Base-by-base conservation (phyloP, 257 asterid species). In the Solanum piurae region DNA sequence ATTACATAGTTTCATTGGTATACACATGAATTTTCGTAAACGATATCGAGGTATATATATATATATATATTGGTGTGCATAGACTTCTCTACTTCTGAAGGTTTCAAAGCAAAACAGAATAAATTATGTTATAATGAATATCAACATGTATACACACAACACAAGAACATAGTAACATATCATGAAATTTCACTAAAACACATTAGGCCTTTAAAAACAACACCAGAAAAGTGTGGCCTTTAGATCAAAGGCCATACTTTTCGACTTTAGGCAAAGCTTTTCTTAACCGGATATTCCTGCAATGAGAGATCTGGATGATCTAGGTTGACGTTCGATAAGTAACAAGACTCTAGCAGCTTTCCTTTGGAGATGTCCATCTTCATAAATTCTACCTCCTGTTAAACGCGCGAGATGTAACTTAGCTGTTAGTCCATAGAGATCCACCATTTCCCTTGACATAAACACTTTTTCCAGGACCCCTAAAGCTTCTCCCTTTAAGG, bases 261-360 rank as follows among this genome's bases (percentile, higher is more conserved):
- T 77, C n/a, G 16, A 0, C 80, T 6, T 34, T 9, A 73, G 80
- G 0, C 20, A 33, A 36, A 3, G 0, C 16, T 44, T 25, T 13
- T 27, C 8, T 79, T 3, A 79, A 79, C 66, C 66, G 6, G 85
- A 79, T n/a, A 89, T 44, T 23, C 91, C 94, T 18, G 89, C 68
- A 29, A 86, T 89, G 69, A 90, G 74, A 86, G 93, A 91, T 13
- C 90, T 88, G 1, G 95, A 94, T 7, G 95, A 93, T 89, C 90
- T 93, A 12, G 96, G 89, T 86, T 89, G 88, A 5, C 94, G 91
- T 44, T 93, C 95, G 75, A 93, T 92, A 31, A 91, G 93, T 11
- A 94, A 91, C 69, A 94, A 85, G 21, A 92, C 94, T 87, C 86
- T 91, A 71, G 94, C 91, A 9, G 96, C 95, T 89, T 93, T 94